Evolutionary conservation across 2,329 filamentous ascomycete species (phyloP).

Genomic region (Monosporascus sp.): DNA sequence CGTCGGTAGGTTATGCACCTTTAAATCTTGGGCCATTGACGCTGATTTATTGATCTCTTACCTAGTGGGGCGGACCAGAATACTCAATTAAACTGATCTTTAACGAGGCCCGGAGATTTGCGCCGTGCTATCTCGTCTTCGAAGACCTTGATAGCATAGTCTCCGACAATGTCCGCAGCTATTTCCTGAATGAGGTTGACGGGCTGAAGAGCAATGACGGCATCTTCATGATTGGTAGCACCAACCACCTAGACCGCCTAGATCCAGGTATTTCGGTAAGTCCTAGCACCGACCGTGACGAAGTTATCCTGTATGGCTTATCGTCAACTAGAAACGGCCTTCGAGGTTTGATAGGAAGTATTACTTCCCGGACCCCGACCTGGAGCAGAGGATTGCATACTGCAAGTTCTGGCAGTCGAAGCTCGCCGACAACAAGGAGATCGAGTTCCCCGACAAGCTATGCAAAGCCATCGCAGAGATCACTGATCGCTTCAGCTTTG

Average conservation of each 20-base stretch:
- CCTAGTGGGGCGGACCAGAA: slow-evolving; percentile 50
- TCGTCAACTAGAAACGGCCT: slow-evolving; percentile 48
- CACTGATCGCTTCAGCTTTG: slow-evolving; percentile 62
- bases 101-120: slow-evolving; percentile 51
- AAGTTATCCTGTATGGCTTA: not conserved
- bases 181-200: slow-evolving; percentile 70
- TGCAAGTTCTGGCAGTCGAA: slow-evolving; percentile 57
- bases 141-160: slow-evolving; percentile 68
- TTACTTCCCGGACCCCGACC: slow-evolving; percentile 52
- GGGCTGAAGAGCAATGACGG: slow-evolving; percentile 65
- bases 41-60: not conserved
- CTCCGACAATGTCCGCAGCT: slow-evolving; percentile 52
- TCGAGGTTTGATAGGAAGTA: slow-evolving; percentile 64
- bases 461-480: slow-evolving; percentile 55
- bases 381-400: slow-evolving; percentile 51
- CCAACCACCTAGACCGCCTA: slow-evolving; percentile 59
- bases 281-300: not conserved
- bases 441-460: slow-evolving; percentile 56
- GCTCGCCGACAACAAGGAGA: slow-evolving; percentile 48
- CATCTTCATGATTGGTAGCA: slow-evolving; percentile 63
- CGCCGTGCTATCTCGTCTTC: slow-evolving; percentile 66
- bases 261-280: slow-evolving; percentile 58
- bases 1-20: slow-evolving; percentile 25
- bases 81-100: slow-evolving; percentile 49
- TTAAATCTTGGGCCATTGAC: not conserved